These are phyloP conservation scores for Colletotrichum truncatum DNA, from an alignment of 2,329 filamentous ascomycete species.

Conservation along the genomic window DNA sequence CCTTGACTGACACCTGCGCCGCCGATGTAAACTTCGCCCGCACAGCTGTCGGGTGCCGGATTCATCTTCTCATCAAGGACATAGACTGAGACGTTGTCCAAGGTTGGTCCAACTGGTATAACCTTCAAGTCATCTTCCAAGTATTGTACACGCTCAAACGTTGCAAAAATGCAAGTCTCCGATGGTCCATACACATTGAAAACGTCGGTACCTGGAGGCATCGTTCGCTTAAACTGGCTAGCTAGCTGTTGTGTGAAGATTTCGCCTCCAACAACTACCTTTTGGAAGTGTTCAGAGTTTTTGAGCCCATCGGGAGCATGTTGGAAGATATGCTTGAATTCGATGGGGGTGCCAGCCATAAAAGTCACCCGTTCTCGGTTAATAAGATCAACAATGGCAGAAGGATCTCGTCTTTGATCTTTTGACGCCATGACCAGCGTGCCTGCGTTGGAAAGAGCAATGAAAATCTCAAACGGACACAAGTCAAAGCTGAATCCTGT, in stretches of 20 bases:
- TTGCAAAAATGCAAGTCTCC: constrained; percentile 33
- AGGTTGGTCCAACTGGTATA: constrained; percentile 28
- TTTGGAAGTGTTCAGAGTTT: constrained; percentile 26
- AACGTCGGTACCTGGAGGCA: not conserved
- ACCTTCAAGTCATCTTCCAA: not conserved
- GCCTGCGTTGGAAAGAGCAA: constrained; percentile 45
- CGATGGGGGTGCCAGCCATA: constrained; percentile 50
- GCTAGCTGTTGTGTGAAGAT: constrained; percentile 17
- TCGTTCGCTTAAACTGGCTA: constrained; percentile 11
- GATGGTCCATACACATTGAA: constrained; percentile 43
- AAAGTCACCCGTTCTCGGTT: constrained; percentile 42
- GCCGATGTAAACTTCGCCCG: constrained; percentile 44
- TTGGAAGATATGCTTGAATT: constrained; percentile 44
- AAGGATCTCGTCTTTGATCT: constrained; percentile 42
- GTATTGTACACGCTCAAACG: not conserved
- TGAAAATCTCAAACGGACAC: constrained; percentile 47
- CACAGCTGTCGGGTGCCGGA: constrained; percentile 47
- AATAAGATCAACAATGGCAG: constrained; percentile 46
- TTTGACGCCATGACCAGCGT: constrained; percentile 44
- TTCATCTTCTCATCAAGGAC: constrained; percentile 47
- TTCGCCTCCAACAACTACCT: constrained; percentile 33
- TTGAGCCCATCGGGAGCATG: constrained; percentile 28
- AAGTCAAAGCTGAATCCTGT: constrained; percentile 51
- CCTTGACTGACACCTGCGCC: constrained; percentile 52
- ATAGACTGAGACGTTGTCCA: constrained; percentile 48